Evolutionary conservation across 257 asterid genomes (phyloP).

Genomic region (Fraxinus pennsylvanica): DNA sequence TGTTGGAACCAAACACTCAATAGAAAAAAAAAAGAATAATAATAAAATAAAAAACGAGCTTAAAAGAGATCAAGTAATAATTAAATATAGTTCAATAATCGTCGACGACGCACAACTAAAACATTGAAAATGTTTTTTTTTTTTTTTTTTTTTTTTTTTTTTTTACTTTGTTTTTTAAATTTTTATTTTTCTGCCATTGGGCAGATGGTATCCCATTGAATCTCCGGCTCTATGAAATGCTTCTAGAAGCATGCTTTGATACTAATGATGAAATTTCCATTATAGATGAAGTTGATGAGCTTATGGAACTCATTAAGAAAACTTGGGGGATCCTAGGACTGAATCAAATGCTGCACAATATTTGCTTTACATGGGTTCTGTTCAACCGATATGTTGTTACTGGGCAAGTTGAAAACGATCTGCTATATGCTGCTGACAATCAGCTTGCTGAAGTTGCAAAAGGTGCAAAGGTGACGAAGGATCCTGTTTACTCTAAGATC

Average conservation of each 20-base stretch:
- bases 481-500: constrained; percentile 67
- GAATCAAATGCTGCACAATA: constrained; percentile 84
- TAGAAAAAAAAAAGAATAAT: no score
- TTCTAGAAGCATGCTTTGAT: constrained; percentile 91
- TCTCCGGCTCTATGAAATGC: constrained; percentile 86
- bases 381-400: constrained; percentile 85
- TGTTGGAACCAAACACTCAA: no score
- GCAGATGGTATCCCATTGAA: constrained; percentile 95
- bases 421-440: constrained; percentile 72
- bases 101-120: no score
- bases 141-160: no score
- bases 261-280: constrained; percentile 69
- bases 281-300: constrained; percentile 91
- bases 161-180: no score
- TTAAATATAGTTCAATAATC: no score
- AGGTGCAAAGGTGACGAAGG: constrained; percentile 82
- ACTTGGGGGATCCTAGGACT: constrained; percentile 92
- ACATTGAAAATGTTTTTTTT: no score
- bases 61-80: no score
- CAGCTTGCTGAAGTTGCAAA: constrained; percentile 89
- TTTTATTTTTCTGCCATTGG: constrained; percentile 74
- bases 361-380: constrained; percentile 90
- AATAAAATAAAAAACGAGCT: no score
- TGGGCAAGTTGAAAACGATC: constrained; percentile 78
- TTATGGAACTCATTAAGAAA: constrained; percentile 91